Conservation (phyloP, 1,139 yeast genomes). For the Geotrichum restrictum region DNA sequence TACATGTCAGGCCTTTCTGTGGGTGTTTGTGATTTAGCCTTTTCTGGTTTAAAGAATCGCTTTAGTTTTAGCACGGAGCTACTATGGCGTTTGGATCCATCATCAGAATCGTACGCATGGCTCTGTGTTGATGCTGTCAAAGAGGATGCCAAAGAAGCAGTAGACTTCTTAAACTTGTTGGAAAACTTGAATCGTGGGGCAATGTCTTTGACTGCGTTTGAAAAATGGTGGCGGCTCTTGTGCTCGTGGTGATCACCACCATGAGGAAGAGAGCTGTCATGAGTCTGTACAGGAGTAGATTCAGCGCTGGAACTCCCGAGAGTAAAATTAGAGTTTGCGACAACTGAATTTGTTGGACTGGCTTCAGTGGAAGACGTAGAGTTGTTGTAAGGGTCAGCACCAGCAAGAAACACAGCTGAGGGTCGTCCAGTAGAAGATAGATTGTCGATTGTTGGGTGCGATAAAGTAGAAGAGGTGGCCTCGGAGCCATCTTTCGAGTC, state of each 20-base stretch:
- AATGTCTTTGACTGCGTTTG: constrained; percentile 31
- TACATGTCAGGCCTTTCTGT: background rate
- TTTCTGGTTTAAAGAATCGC: constrained; percentile 37
- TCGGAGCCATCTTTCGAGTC: background rate
- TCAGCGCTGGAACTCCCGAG: constrained; percentile 2
- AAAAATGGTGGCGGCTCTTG: constrained; percentile 34
- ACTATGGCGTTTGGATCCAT: constrained; percentile 26
- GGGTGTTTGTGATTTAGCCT: constrained; percentile 17
- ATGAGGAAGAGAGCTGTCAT: constrained; percentile 23
- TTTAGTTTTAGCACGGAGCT: constrained; percentile 42
- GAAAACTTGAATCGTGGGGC: constrained; percentile 40
- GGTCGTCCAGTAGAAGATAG: constrained; percentile 4
- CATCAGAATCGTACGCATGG: constrained; percentile 16
- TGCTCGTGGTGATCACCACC: constrained; percentile 38
- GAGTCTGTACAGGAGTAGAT: constrained; percentile 23
- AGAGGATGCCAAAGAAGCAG: constrained; percentile 7
- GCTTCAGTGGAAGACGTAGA: constrained; percentile 6
- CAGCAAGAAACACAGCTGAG: constrained; percentile 12
- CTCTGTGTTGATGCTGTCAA: constrained; percentile 7
- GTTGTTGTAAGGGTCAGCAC: constrained; percentile 10
- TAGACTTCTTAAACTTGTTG: constrained; percentile 22
- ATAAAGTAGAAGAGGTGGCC: background rate
- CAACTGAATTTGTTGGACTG: constrained; percentile 15
- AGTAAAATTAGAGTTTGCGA: constrained; percentile 15
- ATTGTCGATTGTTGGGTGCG: background rate